phyloP scores from a whole-genome alignment of 306 rosid species.

The Dalbergia cultrata region DNA sequence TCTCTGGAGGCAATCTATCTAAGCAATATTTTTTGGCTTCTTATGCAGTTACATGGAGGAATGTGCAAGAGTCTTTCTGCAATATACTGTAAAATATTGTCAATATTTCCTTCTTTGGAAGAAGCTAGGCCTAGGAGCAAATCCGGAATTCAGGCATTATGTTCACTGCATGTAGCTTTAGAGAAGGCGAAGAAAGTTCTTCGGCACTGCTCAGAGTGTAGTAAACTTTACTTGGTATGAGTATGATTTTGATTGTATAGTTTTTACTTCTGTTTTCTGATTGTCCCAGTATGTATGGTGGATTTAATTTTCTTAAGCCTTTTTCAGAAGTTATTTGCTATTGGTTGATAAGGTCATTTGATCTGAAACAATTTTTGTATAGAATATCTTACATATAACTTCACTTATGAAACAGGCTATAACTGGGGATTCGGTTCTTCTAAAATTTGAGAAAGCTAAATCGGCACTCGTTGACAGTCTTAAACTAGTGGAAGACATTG shows the following conservation, averaged over 20 bases:
- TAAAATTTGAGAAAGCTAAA: constrained; percentile 79
- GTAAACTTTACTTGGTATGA: constrained; percentile 88
- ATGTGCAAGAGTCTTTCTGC: constrained; percentile 83
- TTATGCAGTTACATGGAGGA: constrained; percentile 77
- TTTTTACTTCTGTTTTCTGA: constrained; percentile 12
- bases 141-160: constrained; percentile 87
- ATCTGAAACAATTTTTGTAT: constrained; percentile 1
- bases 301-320: constrained; percentile 15
- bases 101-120: constrained; percentile 84
- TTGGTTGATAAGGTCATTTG: constrained; percentile 19
- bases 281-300: neutral
- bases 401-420: constrained; percentile 66
- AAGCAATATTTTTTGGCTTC: constrained; percentile 20
- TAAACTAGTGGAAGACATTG: constrained; percentile 80
- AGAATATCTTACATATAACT: constrained; percentile 22
- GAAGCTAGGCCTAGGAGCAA: constrained; percentile 90
- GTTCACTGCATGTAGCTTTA: constrained; percentile 84
- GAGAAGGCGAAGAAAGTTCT: constrained; percentile 84
- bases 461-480: constrained; percentile 78
- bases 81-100: constrained; percentile 70
- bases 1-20: neutral
- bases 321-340: neutral
- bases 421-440: constrained; percentile 83
- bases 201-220: constrained; percentile 81
- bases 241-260: constrained; percentile 17